Conservation (phyloP, 2,329 filamentous ascomycete genomes). For the Scorias spongiosa region DNA sequence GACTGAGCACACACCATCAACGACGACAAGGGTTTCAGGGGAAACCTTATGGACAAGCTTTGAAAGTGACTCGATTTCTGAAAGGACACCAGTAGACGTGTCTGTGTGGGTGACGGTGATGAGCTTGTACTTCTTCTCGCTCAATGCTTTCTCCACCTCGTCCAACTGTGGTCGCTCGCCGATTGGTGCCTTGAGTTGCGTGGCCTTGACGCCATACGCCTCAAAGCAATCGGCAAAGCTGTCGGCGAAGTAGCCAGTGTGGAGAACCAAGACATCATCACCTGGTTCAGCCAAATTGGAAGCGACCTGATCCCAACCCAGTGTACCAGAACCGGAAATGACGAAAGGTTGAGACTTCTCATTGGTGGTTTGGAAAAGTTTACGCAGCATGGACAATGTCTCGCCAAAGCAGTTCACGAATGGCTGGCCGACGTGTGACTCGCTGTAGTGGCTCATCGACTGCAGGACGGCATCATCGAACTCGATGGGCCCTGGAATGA, state of each 20-base stretch:
- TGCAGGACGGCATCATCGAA: conserved; percentile 94
- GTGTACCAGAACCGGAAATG: conserved; percentile 83
- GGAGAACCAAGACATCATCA: conserved; percentile 81
- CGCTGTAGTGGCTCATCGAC: conserved; percentile 89
- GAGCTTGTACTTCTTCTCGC: conserved; percentile 84
- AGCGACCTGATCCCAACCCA: conserved; percentile 95
- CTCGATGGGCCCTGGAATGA: conserved; percentile 96
- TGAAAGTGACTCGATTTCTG: conserved; percentile 71
- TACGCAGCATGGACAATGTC: conserved; percentile 70
- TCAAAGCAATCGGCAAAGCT: conserved; percentile 84
- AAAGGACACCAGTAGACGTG: conserved; percentile 89
- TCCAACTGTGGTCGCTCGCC: conserved; percentile 74
- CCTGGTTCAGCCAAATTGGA: conserved; percentile 81
- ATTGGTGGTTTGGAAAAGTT: conserved; percentile 84
- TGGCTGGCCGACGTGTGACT: conserved; percentile 79
- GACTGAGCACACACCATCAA: conserved; percentile 94
- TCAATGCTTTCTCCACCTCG: conserved; percentile 77
- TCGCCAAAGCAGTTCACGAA: conserved; percentile 90
- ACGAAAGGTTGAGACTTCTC: conserved; percentile 77
- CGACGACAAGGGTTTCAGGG: conserved; percentile 78
- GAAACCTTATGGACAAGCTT: conserved; percentile 75
- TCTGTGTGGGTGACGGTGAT: conserved; percentile 95
- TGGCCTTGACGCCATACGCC: conserved; percentile 80
- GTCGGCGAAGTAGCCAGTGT: conserved; percentile 95
- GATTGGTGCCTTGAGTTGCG: conserved; percentile 77